Conservation (phyloP, 176 grass and related monocot species). For the Oryza punctata region DNA sequence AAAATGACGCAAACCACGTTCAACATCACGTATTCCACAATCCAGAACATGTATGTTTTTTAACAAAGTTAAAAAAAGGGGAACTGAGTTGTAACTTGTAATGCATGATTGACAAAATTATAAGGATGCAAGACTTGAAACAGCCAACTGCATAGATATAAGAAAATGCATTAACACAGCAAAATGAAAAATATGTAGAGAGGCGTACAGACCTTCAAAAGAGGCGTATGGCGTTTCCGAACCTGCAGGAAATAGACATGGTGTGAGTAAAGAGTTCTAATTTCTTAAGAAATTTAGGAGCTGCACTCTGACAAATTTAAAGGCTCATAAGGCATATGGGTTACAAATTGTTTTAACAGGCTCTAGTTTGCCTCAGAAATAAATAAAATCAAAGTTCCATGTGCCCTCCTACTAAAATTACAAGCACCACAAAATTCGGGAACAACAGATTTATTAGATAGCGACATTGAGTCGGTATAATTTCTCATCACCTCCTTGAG, state of each 20-base stretch:
- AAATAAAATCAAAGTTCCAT: constrained; percentile 30
- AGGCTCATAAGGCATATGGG: neutral
- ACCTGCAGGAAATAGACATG: constrained; percentile 57
- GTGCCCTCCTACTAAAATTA: neutral
- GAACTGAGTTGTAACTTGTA: neutral
- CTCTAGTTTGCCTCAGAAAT: constrained; percentile 25
- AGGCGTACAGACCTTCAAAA: constrained; percentile 78
- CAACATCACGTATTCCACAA: neutral
- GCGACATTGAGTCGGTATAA: no score
- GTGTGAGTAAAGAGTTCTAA: constrained; percentile 29
- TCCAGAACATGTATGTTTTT: neutral
- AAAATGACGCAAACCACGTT: constrained; percentile 1
- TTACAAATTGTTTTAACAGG: neutral
- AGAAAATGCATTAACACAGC: constrained; percentile 22
- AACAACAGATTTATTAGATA: neutral
- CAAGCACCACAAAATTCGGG: neutral
- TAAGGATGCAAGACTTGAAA: neutral
- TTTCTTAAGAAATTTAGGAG: neutral
- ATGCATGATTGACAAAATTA: neutral
- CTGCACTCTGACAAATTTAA: neutral
- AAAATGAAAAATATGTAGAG: constrained; percentile 21
- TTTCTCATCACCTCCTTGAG: no score
- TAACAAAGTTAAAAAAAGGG: neutral
- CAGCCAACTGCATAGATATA: constrained; percentile 15
- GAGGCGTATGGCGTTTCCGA: constrained; percentile 71